phyloP scores from a whole-genome alignment of 306 rosid species.

The Clitoria ternatea region DNA sequence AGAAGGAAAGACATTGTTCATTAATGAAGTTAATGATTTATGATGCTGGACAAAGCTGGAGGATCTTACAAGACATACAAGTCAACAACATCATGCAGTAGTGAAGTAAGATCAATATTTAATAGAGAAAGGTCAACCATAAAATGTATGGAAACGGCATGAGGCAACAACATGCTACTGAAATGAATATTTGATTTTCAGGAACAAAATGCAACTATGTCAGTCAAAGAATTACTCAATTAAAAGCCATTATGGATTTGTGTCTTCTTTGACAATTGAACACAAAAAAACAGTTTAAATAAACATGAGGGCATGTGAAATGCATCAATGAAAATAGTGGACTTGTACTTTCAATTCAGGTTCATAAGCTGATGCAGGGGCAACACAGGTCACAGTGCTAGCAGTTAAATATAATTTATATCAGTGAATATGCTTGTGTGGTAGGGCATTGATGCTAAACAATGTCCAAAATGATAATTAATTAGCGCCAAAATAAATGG shows the following conservation, averaged over 20 bases:
- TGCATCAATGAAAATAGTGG: neutral
- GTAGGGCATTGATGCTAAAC: neutral
- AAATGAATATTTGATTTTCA: neutral
- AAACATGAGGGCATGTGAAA: neutral
- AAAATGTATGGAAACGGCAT: neutral
- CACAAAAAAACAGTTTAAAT: too few relatives aligned
- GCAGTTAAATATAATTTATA: neutral
- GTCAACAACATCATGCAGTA: neutral
- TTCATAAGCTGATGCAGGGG: neutral
- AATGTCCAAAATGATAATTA: neutral
- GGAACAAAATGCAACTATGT: neutral
- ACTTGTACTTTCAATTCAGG: neutral
- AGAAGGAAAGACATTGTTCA: neutral
- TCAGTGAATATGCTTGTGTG: neutral
- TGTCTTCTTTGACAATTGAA: too few relatives aligned
- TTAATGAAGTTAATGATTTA: neutral
- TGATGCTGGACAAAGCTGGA: neutral
- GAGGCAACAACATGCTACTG: neutral
- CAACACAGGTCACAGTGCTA: neutral
- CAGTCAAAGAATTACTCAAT: neutral
- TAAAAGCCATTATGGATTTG: neutral
- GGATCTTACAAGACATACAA: neutral
- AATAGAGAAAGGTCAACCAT: neutral
- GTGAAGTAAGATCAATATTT: neutral
- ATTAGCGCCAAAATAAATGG: neutral